A percentile compares a stretch with the other conserved stretches of the same genome.
Evolutionary conservation across 176 grass and related monocot genomes (phyloP).

Genomic region (Cymbopogon citratus): DNA sequence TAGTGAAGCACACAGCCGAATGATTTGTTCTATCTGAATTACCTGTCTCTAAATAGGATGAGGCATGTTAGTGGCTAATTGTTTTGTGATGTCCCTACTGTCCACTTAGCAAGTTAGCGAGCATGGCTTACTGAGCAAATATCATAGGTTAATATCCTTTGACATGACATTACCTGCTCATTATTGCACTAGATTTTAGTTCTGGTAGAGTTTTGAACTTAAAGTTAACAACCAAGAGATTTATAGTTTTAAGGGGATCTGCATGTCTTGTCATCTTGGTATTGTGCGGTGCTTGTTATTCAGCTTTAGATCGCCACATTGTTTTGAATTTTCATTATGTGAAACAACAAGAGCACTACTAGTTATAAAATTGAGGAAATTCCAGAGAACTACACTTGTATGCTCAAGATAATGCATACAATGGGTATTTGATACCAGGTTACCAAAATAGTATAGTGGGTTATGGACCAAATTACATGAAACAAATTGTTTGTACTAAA

Average conservation of each 20-base stretch:
- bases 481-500: background rate
- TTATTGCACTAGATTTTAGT: background rate
- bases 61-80: background rate
- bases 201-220: background rate
- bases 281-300: background rate
- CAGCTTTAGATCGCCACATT: background rate
- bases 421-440: background rate
- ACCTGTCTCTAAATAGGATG: background rate
- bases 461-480: background rate
- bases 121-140: background rate
- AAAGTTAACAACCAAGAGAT: background rate
- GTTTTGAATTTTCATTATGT: background rate
- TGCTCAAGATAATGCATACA: background rate
- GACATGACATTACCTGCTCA: background rate
- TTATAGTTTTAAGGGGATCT: background rate
- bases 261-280: background rate
- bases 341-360: background rate
- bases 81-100: background rate
- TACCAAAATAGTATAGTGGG: background rate
- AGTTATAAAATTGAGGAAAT: background rate
- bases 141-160: background rate
- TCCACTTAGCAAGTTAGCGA: background rate
- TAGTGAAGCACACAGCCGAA: background rate
- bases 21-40: background rate
- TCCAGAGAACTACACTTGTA: background rate